Evolutionary conservation across 2,329 filamentous ascomycete species (phyloP), one percentile per base, ranked within the genome.

Genomic region (Alternaria burnsii): DNA sequence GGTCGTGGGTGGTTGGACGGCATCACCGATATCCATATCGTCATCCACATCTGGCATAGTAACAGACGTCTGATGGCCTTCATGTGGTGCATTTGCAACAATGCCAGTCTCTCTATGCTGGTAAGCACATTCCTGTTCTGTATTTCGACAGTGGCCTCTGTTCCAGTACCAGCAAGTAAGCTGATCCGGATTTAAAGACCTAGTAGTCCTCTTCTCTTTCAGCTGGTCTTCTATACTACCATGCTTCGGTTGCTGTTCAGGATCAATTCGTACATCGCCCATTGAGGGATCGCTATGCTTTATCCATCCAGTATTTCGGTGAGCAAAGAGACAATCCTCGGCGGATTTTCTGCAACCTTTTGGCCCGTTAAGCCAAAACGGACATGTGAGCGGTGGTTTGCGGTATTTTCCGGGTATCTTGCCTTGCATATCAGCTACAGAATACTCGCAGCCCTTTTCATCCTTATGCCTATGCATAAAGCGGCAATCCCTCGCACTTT

Each of bases 381-480:
- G 44, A 52, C 76, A 78, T 5, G 72, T 78, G 32, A 74, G 24
- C 5, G 74, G 72, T 12, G 70, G 71, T 8, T 55, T 63, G 20
- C 57, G 59, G 42, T 74, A 72, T 53, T 78, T 78, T 3, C 53
- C 60, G 16, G 69, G 71, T 30, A 77, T 40, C 6, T 20, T 24
- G 1, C 73, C 72, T 32, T 62, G 47, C 10, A 44, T 20, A 24
- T 67, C 63, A 9, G 63, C 63, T 8, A 74, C 10, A 18, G 58
- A 55, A 14, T 69, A 67, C 8, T 55, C 55, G 4, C 51, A 51
- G 1, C 73, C 73, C n/a, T 63, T 10, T 6, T 57, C 56, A 47
- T 71, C 70, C 22, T 57, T 55, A 20, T 71, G 55, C 7, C 70
- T 62, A 58, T 78, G 76, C 58, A 76, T 59, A 52, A 72, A 78